These are phyloP conservation scores for Umbelopsis isabellina DNA, from an alignment of 192 early-diverging fungal species.

Conservation along the genomic window DNA sequence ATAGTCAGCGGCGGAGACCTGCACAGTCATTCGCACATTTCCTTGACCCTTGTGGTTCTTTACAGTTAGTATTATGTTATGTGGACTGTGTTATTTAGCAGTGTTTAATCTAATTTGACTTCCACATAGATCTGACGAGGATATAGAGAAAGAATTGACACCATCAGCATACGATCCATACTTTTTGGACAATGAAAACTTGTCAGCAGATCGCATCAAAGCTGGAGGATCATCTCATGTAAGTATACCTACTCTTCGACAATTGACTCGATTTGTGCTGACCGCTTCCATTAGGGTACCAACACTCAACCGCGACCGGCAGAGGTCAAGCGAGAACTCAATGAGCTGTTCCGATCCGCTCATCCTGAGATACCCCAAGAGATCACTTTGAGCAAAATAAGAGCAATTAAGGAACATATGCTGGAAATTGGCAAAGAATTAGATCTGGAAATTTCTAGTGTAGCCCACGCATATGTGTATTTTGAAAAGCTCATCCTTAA, in stretches of 20 bases:
- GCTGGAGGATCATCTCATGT: constrained; percentile 21
- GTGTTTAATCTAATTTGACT: not conserved
- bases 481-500: constrained; percentile 95
- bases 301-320: constrained; percentile 56
- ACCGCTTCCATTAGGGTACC: not conserved
- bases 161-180: constrained; percentile 72
- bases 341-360: constrained; percentile 79
- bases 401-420: constrained; percentile 76
- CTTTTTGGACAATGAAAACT: constrained; percentile 64
- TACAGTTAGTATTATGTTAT: constrained; percentile 41
- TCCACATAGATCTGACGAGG: constrained; percentile 37
- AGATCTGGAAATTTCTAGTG: constrained; percentile 87
- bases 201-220: not conserved
- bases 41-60: constrained; percentile 52
- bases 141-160: constrained; percentile 1
- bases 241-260: not conserved
- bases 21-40: constrained; percentile 58
- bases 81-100: too few relatives aligned
- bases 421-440: constrained; percentile 67
- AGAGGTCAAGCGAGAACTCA: constrained; percentile 87
- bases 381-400: constrained; percentile 88
- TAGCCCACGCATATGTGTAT: constrained; percentile 89
- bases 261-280: not conserved
- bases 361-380: constrained; percentile 82
- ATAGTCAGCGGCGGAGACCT: constrained; percentile 32